Base-by-base conservation (phyloP, 208 protist species). In the Trypanosoma avium region DNA sequence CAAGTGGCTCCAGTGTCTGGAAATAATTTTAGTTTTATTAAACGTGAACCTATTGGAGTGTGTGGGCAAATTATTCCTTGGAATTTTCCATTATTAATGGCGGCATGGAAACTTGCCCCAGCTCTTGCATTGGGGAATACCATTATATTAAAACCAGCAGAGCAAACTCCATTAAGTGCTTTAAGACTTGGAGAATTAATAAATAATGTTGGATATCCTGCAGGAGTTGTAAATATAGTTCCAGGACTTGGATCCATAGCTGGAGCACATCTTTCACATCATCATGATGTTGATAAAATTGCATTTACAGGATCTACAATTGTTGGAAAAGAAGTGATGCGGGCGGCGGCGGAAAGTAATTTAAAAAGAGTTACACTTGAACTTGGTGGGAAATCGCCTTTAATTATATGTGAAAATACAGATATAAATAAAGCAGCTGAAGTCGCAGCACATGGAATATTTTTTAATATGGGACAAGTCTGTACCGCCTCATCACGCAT, bases 71-170 rank as follows among this genome's bases (percentile, higher is more conserved):
- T 97, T 54, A 86, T 97, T 35, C 94, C 94, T 9, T 97, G 90
- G 87, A 97, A 97, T 73, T 97, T 95, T 72, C 92, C 92, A 36
- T 73, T 97, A 19, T 73, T 97, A 30, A 93, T 97, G 78, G 67
- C 81, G 0, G 75, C 80, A 15, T 97, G 85, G 87, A 97, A 97
- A 69, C 53, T 97, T 9, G 84, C 68, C 22, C 90, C 90, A 15
- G 87, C 84, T 17, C 61, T 97, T 0, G 92, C 94, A 7, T 66
- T 73, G 62, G 94, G 94, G 52, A 92, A 90, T 67, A 86, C 86
- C 15, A 69, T 92, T 29, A 75, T 97, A 42, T 68, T 96, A n/a
- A 97, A 97, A 77, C 83, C 84, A 33, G 81, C 89, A 19, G 94
- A 97, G 75, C 78, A 90, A 70, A 97, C 94, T 6, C 91, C 94